Evolutionary conservation across 140 eudicot species (phyloP).

Genomic region (Ambrosia hybrid): DNA sequence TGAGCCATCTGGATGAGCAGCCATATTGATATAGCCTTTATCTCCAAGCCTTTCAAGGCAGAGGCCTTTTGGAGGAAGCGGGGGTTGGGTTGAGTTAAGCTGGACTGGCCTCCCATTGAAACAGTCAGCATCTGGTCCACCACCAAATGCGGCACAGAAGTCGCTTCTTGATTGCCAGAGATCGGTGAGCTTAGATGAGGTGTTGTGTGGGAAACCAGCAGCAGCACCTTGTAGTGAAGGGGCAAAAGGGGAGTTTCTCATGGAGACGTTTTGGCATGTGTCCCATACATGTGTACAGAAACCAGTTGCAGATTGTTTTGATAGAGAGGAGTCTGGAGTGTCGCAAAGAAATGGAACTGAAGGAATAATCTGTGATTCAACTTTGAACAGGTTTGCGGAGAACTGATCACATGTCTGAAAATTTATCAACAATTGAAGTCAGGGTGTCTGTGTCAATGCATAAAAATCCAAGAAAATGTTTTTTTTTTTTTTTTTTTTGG

Average conservation of each 20-base stretch:
- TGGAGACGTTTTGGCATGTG: conserved; percentile 52
- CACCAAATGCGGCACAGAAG: conserved; percentile 57
- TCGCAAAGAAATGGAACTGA: conserved; percentile 62
- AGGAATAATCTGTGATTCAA: conserved; percentile 34
- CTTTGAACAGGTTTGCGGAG: conserved; percentile 61
- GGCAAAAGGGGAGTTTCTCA: conserved; percentile 71
- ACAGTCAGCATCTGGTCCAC: conserved; percentile 44
- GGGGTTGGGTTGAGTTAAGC: conserved; percentile 3
- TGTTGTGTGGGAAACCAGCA: conserved; percentile 46
- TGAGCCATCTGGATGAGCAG: conserved; percentile 89
- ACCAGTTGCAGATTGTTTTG: conserved; percentile 32
- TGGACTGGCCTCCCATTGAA: conserved; percentile 54
- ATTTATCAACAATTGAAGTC: too few relatives aligned
- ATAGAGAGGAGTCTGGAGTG: background rate
- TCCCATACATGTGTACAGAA: conserved; percentile 75
- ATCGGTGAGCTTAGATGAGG: conserved; percentile 61
- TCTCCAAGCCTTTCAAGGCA: conserved; percentile 73
- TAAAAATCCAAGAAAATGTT: too few relatives aligned
- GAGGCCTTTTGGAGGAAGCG: conserved; percentile 63
- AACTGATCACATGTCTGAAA: conserved; percentile 76
- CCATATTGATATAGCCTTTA: conserved; percentile 76
- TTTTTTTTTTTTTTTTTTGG: too few relatives aligned
- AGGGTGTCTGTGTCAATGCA: too few relatives aligned
- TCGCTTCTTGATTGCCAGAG: conserved; percentile 77
- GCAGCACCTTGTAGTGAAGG: conserved; percentile 63